These are phyloP conservation scores for Diaporthe citrichinensis DNA, from an alignment of 2,329 filamentous ascomycete genomes.

Conservation along the genomic window DNA sequence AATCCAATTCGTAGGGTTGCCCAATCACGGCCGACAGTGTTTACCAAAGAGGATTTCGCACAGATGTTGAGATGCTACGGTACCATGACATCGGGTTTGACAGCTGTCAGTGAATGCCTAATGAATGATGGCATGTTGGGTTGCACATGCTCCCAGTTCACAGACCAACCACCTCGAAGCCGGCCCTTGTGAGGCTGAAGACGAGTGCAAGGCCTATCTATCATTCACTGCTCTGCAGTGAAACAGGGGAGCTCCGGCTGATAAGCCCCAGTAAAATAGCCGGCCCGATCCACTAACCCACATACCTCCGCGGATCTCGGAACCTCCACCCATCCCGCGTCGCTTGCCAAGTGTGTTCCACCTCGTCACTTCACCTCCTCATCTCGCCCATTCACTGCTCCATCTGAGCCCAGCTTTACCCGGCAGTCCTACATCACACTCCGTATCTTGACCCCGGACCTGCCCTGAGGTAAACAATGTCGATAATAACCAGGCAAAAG, in stretches of 20 bases:
- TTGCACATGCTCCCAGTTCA: neutral
- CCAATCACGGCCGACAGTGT: neutral
- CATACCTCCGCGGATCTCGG: slow-evolving; percentile 13
- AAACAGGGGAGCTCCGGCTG: neutral
- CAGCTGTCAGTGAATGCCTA: neutral
- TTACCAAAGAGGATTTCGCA: neutral
- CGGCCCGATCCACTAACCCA: slow-evolving; percentile 28
- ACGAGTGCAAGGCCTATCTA: neutral
- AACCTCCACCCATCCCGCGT: slow-evolving; percentile 23
- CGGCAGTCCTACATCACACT: neutral
- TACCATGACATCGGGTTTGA: neutral
- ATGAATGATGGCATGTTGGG: neutral
- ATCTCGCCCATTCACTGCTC: neutral
- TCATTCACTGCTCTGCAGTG: neutral
- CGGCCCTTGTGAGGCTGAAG: neutral
- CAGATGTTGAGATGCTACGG: neutral
- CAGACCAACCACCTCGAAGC: neutral
- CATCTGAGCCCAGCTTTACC: neutral
- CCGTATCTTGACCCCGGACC: neutral
- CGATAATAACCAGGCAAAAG: neutral
- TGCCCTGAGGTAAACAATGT: neutral
- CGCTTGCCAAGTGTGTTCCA: slow-evolving; percentile 6
- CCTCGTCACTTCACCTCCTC: neutral
- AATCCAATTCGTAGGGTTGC: neutral
- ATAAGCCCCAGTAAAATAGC: slow-evolving; percentile 32